Conservation (phyloP, 768 basidiomycete genomes). For the Aureoboletus auriporus region DNA sequence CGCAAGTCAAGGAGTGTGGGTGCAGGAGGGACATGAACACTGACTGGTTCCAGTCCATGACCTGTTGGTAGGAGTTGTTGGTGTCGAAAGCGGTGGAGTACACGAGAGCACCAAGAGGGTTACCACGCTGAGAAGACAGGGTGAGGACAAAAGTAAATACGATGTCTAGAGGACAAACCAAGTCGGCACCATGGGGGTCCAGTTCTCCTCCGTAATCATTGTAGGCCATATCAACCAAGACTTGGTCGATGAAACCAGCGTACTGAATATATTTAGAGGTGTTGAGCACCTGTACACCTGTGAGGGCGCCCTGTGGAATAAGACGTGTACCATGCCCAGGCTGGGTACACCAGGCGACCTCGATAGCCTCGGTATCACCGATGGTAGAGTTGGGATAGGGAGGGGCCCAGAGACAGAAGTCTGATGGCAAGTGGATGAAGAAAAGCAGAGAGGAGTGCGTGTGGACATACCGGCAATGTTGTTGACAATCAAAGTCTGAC, state of each 20-base stretch:
- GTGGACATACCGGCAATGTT: slow-evolving; percentile 34
- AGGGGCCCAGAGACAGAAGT: slow-evolving; percentile 71
- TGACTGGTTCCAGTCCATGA: slow-evolving; percentile 64
- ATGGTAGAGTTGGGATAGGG: slow-evolving; percentile 46
- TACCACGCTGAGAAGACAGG: slow-evolving; percentile 53
- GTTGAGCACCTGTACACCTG: slow-evolving; percentile 60
- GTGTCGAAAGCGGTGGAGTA: slow-evolving; percentile 49
- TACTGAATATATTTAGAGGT: slow-evolving; percentile 57
- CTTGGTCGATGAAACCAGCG: slow-evolving; percentile 65
- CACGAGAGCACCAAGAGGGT: slow-evolving; percentile 69
- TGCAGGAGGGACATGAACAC: slow-evolving; percentile 13
- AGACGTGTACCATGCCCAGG: slow-evolving; percentile 63
- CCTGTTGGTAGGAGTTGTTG: slow-evolving; percentile 46
- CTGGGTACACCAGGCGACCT: slow-evolving; percentile 74
- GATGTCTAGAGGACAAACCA: slow-evolving; percentile 29
- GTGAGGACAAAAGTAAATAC: slow-evolving; percentile 13
- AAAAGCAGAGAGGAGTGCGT: neutral
- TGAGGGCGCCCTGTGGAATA: slow-evolving; percentile 60
- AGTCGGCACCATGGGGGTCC: slow-evolving; percentile 72
- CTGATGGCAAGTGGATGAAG: slow-evolving; percentile 37
- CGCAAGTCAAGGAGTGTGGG: neutral
- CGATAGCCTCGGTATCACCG: slow-evolving; percentile 63
- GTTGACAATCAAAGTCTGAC: slow-evolving; percentile 70
- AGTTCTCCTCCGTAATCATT: slow-evolving; percentile 73
- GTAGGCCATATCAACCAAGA: slow-evolving; percentile 44